These are phyloP conservation scores for Dictyostelium firmibasis DNA, from an alignment of 78 protist species.

Conservation along the genomic window DNA sequence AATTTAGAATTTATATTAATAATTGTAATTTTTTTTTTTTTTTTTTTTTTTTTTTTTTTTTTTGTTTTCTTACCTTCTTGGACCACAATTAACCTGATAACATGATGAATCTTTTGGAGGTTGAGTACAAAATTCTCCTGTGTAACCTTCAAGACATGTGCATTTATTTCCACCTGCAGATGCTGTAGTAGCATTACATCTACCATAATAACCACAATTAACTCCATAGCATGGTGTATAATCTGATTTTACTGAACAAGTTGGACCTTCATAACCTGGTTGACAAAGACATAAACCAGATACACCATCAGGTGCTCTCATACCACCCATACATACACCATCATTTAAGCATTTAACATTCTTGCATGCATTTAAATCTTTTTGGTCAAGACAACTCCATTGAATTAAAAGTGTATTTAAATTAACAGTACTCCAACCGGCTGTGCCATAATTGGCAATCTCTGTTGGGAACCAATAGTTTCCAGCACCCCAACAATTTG, in stretches of 20 bases:
- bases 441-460: not conserved
- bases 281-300: not conserved
- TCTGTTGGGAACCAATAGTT: constrained; percentile 8
- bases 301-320: not conserved
- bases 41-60: too few species aligned
- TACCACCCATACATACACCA: constrained; percentile 6
- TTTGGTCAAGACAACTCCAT: not conserved
- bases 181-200: not conserved
- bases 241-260: not conserved
- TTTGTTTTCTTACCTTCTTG: not conserved
- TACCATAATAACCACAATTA: not conserved
- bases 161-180: not conserved
- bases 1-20: too few species aligned
- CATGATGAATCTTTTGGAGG: not conserved
- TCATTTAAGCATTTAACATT: not conserved
- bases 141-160: not conserved
- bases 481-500: not conserved
- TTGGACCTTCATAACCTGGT: not conserved
- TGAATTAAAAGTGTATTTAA: not conserved
- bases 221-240: not conserved
- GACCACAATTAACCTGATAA: not conserved
- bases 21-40: too few species aligned
- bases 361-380: not conserved
- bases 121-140: not conserved
- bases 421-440: not conserved